These are phyloP conservation scores for Populus ilicifolia DNA, from an alignment of 345 rosid genomes.

Conservation along the genomic window DNA sequence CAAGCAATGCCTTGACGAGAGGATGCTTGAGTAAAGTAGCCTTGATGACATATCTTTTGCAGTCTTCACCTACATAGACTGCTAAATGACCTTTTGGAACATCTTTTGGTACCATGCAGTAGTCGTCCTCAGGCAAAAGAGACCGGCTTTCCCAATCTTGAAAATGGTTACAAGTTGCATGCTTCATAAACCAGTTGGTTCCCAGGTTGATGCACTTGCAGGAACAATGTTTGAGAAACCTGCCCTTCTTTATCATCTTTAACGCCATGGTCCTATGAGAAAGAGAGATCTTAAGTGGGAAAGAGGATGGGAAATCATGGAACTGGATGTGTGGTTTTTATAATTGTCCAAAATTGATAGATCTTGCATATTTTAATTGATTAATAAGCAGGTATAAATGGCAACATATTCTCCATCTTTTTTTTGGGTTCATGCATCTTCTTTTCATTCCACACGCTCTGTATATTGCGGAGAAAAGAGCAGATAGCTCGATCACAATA, in stretches of 20 bases:
- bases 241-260: constrained; percentile 1
- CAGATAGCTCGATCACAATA: not conserved
- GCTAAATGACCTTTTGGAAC: constrained; percentile 41
- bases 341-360: not conserved
- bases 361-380: no score
- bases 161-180: not conserved
- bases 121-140: not conserved
- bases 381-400: not conserved
- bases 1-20: constrained; percentile 33
- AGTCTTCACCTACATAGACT: constrained; percentile 36
- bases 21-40: constrained; percentile 30
- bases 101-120: constrained; percentile 23
- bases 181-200: not conserved
- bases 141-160: not conserved
- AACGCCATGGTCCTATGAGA: not conserved
- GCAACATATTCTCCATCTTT: not conserved
- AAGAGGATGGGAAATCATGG: not conserved
- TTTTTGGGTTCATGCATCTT: not conserved
- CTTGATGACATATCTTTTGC: constrained; percentile 34
- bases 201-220: not conserved
- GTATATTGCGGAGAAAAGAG: no score
- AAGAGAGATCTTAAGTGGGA: not conserved
- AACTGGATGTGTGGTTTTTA: not conserved
- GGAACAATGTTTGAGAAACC: not conserved
- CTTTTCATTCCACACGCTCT: not conserved